Base-by-base conservation (phyloP, 179 eudicot genomes). In the Nepenthes alata region DNA sequence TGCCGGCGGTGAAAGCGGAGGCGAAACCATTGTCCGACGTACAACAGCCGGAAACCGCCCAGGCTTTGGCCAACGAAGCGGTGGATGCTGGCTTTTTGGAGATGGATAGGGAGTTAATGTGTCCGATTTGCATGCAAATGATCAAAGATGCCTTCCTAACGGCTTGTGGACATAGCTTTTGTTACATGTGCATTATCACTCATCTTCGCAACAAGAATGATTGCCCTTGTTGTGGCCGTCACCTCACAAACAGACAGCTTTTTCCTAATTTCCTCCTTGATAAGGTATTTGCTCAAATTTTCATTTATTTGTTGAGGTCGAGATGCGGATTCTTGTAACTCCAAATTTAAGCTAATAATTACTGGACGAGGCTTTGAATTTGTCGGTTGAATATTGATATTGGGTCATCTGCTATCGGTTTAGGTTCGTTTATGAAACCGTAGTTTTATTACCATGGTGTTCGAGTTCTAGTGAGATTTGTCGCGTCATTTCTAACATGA, bases 181-280 rank as follows among this genome's bases (percentile, higher is more conserved):
- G 85, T 52, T 81, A 78, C 62, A 75, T 74, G 78, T 81, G 85
- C 50, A 81, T 81, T 34, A 58, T 75, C 58, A 81, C 85, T 48
- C 85, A 81, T 55, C 77, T 78, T 37, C 58, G 65, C 45, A 78
- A 73, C 57, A 81, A 78, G 74, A 73, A 35, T 54, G 85, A 81
- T 55, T 81, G 85, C 54, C 85, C 85, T 63, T 78, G 78, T 8
- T 81, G 85, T 44, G 71, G 66, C 4, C 70, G 60, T 10, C 67
- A 63, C 53, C 85, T 81, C 60, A 73, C 80, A 11, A 65, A 58
- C 60, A 71, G 61, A 47, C 85, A 78, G 63, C 80, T 81, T 53
- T 81, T 65, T 68, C 83, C 85, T 54, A 81, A 81, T 78, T 75
- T 78, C 35, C 78, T 81, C 8, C 85, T 81, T 14, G 85, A 81